Base-by-base conservation (phyloP, 108 stramenopile genomes). In the Conticribra guillardii region DNA sequence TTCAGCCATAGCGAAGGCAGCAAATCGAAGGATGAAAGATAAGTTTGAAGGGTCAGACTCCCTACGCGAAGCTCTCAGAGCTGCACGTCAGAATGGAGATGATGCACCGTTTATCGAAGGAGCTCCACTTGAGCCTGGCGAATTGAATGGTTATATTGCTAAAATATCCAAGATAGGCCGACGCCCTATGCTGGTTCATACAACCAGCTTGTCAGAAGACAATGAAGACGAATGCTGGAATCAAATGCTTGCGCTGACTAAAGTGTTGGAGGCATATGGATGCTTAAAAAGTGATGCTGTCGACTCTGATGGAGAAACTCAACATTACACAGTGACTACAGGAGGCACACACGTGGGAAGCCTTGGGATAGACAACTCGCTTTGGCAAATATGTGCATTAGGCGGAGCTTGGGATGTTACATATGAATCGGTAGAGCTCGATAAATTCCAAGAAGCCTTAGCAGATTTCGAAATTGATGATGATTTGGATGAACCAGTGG, bases 351-450 rank as follows among this genome's bases (percentile, higher is more conserved):
- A 89, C 63, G 79, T 93, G 41, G 89, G 92, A 4, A 87, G 87
- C 82, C 72, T 93, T 33, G 84, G 86, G n/a, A 79, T 90, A 59
- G 89, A 93, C 30, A 93, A 93, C 67, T 81, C 85, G 14, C 54
- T 93, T 17, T 93, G 92, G 92, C 59, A 73, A 50, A 58, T 90
- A 28, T 62, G 74, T 22, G 89, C 92, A 32, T 76, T 93, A 59
- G 92, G 92, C 24, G 92, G 92, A 21, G 86, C 92, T 7, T 88
- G 74, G 60, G 89, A 93, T 70, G 81, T 89, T 33, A 73, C 72
- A 4, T 80, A 82, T 50, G 84, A 79, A 21, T 89, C 87, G 1
- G 50, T 79, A 2, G 72, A 82, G 56, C 74, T 89, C 28, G 89
- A 90, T 52, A 78, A 70, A 61, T 82, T 82, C 31, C 64, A 72